phyloP scores from a whole-genome alignment of 2,329 filamentous ascomycete species.

The Fonsecaea pedrosoi region DNA sequence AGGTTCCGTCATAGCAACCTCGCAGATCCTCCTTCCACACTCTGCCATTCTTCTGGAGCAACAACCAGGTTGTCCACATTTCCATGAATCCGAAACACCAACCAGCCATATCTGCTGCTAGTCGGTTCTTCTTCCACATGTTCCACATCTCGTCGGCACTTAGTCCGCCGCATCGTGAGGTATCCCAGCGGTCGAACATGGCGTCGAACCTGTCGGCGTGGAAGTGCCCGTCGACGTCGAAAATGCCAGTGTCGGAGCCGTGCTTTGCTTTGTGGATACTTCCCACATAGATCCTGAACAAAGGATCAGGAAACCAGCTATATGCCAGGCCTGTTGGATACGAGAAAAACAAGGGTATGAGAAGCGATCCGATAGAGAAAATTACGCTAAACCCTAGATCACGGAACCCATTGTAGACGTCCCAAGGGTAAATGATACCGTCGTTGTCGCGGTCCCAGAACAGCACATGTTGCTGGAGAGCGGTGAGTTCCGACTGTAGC shows the following conservation, averaged over 20 bases:
- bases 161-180: conserved; percentile 48
- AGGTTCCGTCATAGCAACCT: conserved; percentile 40
- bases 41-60: conserved; percentile 42
- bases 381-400: conserved; percentile 49
- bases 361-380: conserved; percentile 50
- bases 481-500: conserved; percentile 15
- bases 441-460: conserved; percentile 62
- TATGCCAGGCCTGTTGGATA: conserved; percentile 52
- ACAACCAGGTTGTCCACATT: conserved; percentile 43
- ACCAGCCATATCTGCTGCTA: conserved; percentile 54
- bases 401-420: conserved; percentile 59
- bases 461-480: conserved; percentile 43
- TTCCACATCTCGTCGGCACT: conserved; percentile 49
- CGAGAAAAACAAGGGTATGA: conserved; percentile 53
- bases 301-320: conserved; percentile 52
- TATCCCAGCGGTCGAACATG: conserved; percentile 56
- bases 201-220: conserved; percentile 57
- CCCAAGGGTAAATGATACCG: conserved; percentile 59
- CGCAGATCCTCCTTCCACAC: conserved; percentile 44
- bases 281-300: conserved; percentile 51
- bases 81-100: conserved; percentile 45
- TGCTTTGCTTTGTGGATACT: conserved; percentile 54
- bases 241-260: conserved; percentile 53
- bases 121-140: conserved; percentile 52
- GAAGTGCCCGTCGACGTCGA: conserved; percentile 56